Percentiles rank a stretch among this genome's conserved stretches.
phyloP scores from a whole-genome alignment of 345 rosid species.

The Populus nigra region DNA sequence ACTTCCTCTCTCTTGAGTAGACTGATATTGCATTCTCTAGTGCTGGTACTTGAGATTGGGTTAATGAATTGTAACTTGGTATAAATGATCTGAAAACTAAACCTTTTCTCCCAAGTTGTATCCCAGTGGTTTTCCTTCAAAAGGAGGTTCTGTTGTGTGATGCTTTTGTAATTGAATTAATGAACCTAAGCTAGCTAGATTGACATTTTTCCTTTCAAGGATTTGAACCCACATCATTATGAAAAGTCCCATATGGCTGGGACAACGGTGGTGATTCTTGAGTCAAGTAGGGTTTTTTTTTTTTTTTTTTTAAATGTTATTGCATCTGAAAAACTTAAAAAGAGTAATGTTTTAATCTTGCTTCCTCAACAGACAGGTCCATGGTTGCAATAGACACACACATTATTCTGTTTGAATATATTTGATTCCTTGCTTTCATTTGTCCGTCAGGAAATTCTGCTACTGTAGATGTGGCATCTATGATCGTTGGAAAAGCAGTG shows the following conservation, averaged over 20 bases:
- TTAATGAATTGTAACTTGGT: too few relatives aligned
- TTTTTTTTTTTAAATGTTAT: too few relatives aligned
- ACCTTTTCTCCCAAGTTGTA: neutral
- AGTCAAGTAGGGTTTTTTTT: neutral
- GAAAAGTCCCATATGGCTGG: neutral
- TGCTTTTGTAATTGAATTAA: too few relatives aligned
- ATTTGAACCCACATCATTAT: too few relatives aligned
- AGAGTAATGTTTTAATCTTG: neutral
- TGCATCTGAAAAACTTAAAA: neutral
- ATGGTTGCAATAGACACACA: neutral
- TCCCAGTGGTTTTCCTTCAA: neutral
- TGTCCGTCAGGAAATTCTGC: constrained; percentile 34
- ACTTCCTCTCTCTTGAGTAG: neutral
- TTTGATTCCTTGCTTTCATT: constrained; percentile 16
- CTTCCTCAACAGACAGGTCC: neutral
- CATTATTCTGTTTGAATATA: neutral
- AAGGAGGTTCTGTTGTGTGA: neutral
- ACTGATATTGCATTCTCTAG: neutral
- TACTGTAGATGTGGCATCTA: constrained; percentile 19
- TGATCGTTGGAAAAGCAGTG: constrained; percentile 34
- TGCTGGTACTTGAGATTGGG: neutral
- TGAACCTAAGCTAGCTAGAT: neutral
- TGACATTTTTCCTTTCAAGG: too few relatives aligned
- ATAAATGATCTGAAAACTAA: neutral
- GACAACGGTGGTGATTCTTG: neutral